Evolutionary conservation across 345 rosid species (phyloP).

Genomic region (Euphorbia pulcherrima): DNA sequence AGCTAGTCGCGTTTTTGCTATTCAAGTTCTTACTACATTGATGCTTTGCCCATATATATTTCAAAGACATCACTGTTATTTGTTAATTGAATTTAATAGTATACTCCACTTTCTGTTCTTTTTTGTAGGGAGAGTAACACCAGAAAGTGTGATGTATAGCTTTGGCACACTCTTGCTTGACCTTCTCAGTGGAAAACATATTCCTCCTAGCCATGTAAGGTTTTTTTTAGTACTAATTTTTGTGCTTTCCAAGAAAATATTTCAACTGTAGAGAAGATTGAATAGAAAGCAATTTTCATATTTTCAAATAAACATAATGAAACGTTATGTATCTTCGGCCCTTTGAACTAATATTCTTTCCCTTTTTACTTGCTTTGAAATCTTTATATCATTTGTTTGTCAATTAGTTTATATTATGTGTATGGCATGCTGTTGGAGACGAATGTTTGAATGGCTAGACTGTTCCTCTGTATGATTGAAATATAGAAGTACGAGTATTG

Average conservation of each 20-base stretch:
- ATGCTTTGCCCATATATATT: neutral
- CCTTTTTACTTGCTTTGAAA: neutral
- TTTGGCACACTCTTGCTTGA: conserved; percentile 88
- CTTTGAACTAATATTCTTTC: neutral
- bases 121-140: conserved; percentile 70
- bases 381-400: neutral
- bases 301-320: neutral
- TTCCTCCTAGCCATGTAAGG: conserved; percentile 94
- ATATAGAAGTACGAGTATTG: neutral
- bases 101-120: conserved; percentile 9
- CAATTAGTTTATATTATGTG: neutral
- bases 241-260: neutral
- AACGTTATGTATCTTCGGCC: neutral
- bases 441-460: neutral
- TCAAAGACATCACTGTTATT: neutral
- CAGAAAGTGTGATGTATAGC: conserved; percentile 90
- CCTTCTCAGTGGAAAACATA: conserved; percentile 93
- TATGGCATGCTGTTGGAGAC: conserved; percentile 2
- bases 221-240: conserved; percentile 3
- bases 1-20: neutral
- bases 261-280: neutral
- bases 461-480: neutral
- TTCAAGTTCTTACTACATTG: conserved; percentile 8
- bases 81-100: neutral
- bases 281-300: neutral